These are phyloP conservation scores for Corylus avellana DNA, from an alignment of 306 rosid genomes.

Conservation along the genomic window DNA sequence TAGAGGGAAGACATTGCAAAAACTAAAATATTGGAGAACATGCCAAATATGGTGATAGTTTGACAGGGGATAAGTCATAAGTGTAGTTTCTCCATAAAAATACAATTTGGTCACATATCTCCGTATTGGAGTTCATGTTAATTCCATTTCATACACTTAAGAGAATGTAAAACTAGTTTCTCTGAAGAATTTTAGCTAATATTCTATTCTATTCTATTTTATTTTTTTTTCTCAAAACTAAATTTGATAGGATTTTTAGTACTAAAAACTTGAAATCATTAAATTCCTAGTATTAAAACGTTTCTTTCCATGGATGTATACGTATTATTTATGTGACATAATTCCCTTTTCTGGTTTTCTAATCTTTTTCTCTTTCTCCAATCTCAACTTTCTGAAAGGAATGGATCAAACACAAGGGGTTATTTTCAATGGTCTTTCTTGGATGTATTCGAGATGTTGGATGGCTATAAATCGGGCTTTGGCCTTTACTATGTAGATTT, in stretches of 20 bases:
- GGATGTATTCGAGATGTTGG: slow-evolving; percentile 38
- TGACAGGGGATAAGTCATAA: no score
- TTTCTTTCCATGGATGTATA: background rate
- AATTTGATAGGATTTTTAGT: background rate
- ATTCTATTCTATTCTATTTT: background rate
- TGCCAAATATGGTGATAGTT: no score
- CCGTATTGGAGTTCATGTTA: no score
- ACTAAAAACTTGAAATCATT: background rate
- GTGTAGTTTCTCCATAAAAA: no score
- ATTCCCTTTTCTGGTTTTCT: background rate
- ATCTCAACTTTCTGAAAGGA: slow-evolving; percentile 15
- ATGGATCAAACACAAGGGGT: slow-evolving; percentile 47
- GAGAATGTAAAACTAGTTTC: background rate
- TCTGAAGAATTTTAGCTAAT: background rate
- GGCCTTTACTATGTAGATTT: slow-evolving; percentile 43
- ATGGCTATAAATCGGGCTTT: slow-evolving; percentile 24
- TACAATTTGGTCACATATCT: no score
- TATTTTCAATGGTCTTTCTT: slow-evolving; percentile 52
- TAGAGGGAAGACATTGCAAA: no score
- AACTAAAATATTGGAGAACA: no score
- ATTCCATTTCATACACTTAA: background rate
- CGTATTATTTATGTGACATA: background rate
- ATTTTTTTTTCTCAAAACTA: background rate
- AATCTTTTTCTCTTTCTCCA: background rate
- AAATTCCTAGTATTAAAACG: background rate